Conservation (phyloP, 306 rosid genomes). For the Sesbania bispinosa region DNA sequence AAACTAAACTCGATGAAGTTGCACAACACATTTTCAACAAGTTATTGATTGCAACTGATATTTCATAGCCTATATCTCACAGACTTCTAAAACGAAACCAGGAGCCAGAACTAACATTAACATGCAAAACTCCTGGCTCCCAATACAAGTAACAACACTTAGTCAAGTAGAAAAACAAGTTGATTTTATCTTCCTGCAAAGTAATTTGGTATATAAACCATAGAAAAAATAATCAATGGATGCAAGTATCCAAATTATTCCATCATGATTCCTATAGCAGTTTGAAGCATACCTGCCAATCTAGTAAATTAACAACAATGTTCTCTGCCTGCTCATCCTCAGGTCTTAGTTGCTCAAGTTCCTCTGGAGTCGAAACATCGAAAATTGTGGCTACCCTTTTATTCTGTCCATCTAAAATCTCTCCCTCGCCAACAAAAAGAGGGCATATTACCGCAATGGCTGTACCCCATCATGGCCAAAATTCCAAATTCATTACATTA, state of each 20-base stretch:
- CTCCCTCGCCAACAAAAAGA: conserved; percentile 60
- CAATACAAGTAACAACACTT: background rate
- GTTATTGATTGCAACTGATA: background rate
- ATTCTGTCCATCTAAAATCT: conserved; percentile 50
- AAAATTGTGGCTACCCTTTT: conserved; percentile 59
- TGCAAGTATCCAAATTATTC: background rate
- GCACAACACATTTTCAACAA: background rate
- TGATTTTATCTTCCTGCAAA: background rate
- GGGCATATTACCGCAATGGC: conserved; percentile 66
- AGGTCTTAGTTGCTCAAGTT: conserved; percentile 58
- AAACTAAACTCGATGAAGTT: background rate
- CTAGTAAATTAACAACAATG: conserved; percentile 67
- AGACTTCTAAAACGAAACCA: conserved; percentile 1
- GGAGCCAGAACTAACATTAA: background rate
- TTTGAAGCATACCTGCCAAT: conserved; percentile 82
- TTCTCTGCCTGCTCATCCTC: conserved; percentile 49
- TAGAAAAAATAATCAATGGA: background rate
- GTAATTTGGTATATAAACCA: background rate
- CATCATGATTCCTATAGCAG: background rate
- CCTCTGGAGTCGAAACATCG: conserved; percentile 57
- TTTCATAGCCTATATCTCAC: background rate
- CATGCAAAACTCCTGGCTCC: background rate
- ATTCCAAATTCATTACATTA: conserved; percentile 15
- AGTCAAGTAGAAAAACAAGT: background rate
- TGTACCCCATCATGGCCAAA: conserved; percentile 38